Base-by-base conservation (phyloP, 1,139 yeast species). In the Yamadazyma triangularis region DNA sequence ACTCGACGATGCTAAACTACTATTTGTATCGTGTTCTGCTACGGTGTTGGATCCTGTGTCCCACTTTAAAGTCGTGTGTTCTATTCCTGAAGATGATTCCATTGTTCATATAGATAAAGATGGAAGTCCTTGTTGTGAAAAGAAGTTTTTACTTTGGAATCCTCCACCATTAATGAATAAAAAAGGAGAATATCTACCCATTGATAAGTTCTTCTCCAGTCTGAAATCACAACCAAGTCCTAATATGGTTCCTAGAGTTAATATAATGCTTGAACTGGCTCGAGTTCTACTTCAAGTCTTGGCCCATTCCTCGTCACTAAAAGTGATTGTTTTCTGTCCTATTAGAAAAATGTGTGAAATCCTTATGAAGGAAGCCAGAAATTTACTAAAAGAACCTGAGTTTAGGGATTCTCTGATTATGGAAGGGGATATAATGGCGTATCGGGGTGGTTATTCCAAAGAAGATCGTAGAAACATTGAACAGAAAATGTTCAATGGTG, bases 391-490 rank as follows among this genome's bases (percentile, higher is more conserved):
- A 6, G 40, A 42, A 24, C 23, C 43, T 2, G 43, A 38, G 6
- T 45, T 35, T 25, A 59, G 69, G 12, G 49, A 56, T 3, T 71
- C 68, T 5, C 55, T 74, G 4, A 48, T 78, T 5, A 43, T 45
- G 24, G 62, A 56, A n/a, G 65, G 76, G 5, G 83, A 82, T 36
- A 83, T 91, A 2, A 86, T 87, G 93, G 79, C 95, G 24, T 91
- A 91, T 47, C 66, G 99, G 41, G 98, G 98, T 20, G 99, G 99
- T 0, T 91, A 91, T 48, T 79, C 95, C 5, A 79, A 87, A 4
- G 58, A 71, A 2, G 97, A 91, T 50, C 69, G 99, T 42, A 71
- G 98, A 40, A 71, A 77, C 28, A 91, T 91, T 35, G 99, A 91
- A 53, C 70, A 70, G 29, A 87, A 83, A 47, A 87, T 91, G 96